Conservation (phyloP, 495 filamentous ascomycete species). For the Penicillium subrubescens region DNA sequence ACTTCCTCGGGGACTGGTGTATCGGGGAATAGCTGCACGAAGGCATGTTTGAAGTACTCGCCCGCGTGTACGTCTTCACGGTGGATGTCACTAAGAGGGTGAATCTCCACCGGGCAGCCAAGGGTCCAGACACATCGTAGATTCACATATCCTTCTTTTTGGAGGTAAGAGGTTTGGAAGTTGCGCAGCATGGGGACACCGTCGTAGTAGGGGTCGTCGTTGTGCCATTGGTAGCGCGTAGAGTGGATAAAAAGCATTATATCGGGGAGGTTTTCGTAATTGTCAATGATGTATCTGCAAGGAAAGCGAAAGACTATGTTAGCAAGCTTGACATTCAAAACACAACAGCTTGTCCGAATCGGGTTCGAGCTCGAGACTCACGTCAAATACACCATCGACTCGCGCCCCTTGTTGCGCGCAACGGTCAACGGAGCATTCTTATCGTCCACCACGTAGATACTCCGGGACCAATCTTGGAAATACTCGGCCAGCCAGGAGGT, state of each 20-base stretch:
- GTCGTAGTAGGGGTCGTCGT: slow-evolving; percentile 54
- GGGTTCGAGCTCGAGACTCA: slow-evolving; percentile 38
- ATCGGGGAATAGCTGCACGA: slow-evolving; percentile 57
- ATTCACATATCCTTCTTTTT: slow-evolving; percentile 61
- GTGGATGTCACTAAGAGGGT: slow-evolving; percentile 46
- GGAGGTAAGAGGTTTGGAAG: slow-evolving; percentile 58
- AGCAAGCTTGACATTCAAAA: not conserved
- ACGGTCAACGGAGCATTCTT: slow-evolving; percentile 49
- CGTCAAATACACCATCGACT: slow-evolving; percentile 62
- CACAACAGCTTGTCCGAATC: not conserved
- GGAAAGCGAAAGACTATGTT: not conserved
- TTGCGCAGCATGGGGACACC: slow-evolving; percentile 52
- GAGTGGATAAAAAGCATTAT: slow-evolving; percentile 64
- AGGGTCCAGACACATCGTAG: slow-evolving; percentile 65
- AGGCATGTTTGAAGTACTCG: slow-evolving; percentile 54
- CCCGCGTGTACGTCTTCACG: slow-evolving; percentile 48
- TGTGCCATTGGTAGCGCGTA: slow-evolving; percentile 66
- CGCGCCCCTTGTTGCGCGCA: slow-evolving; percentile 55
- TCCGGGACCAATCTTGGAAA: slow-evolving; percentile 52
- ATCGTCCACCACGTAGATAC: slow-evolving; percentile 56
- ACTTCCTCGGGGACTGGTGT: slow-evolving; percentile 51
- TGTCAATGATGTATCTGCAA: slow-evolving; percentile 62
- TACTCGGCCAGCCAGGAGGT: slow-evolving; percentile 56
- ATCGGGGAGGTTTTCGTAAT: slow-evolving; percentile 62
- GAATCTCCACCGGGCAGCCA: slow-evolving; percentile 64